Base-by-base conservation (phyloP, 2,329 filamentous ascomycete genomes). In the Metarhizium humberi region DNA sequence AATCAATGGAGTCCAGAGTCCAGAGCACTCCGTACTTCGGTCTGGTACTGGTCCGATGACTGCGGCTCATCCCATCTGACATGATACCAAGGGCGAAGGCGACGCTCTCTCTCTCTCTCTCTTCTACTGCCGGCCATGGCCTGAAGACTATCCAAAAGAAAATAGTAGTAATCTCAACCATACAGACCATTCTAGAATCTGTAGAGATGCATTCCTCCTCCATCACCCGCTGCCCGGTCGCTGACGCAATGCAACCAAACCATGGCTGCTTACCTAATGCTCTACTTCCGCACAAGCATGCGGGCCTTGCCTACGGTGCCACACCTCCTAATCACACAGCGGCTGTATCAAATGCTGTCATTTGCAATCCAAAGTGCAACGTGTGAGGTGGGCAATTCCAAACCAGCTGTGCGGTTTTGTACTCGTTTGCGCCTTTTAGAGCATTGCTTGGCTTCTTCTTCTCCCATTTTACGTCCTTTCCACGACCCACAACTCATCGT, bases 321-420 rank as follows among this genome's bases (percentile, higher is more conserved):
- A 62, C 59, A 62, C 62, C 63, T 66, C 64, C 63, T 65, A 64
- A 64, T 58, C 67, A 63, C 64, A 63, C 57, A 63, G 58, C 50
- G 57, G 59, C 56, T 60, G 59, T 61, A 61, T 62, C 62, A 62
- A 63, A 63, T 62, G 61, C 58, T 63, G 64, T 62, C 64, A 67
- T 67, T 61, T 61, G 63, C 64, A 69, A 63, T 61, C 62, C 63
- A 58, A 59, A 55, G 53, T 40, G 43, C 56, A 25, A 25, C 43
- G 47, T n/a, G 36, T 51, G 32, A 18, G 20, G 43, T 40, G 14
- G 25, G 42, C 50, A 53, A 50, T 38, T 56, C 46, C 47, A 25
- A 56, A 51, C 32, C 18, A 51, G 55, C 50, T 30, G 20, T 36
- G 40, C 51, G 10, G 32, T 53, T 42, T 38, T 16, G 20, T 42